Percentiles rank a stretch among this genome's conserved stretches.
Conservation (phyloP, 225 moss, liverwort and hornwort genomes). For the Polytrichum commune region DNA sequence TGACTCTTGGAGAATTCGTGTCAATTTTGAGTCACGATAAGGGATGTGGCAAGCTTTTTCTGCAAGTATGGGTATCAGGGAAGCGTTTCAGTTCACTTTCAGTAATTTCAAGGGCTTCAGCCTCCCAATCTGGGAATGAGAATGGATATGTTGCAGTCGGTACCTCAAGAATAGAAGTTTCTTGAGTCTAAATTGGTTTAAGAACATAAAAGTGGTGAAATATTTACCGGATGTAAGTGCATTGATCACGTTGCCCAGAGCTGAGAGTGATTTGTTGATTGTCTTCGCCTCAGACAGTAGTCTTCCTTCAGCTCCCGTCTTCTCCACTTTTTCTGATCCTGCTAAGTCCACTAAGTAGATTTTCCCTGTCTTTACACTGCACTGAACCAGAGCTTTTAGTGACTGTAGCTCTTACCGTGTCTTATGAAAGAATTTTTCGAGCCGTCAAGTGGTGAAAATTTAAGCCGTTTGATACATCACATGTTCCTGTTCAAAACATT, state of each 20-base stretch:
- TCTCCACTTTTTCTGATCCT: constrained; percentile 65
- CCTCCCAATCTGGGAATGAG: no score
- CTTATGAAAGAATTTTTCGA: no score
- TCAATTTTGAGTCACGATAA: constrained; percentile 67
- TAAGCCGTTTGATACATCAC: no score
- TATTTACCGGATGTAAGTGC: constrained; percentile 30
- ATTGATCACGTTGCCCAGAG: constrained; percentile 44
- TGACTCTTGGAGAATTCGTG: constrained; percentile 66
- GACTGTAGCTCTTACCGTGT: no score
- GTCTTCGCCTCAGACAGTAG: constrained; percentile 33
- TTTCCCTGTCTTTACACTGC: constrained; percentile 59
- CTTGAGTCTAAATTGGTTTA: not conserved
- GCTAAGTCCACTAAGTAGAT: constrained; percentile 61
- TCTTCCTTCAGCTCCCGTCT: constrained; percentile 61
- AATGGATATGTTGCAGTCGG: no score
- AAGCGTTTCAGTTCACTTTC: no score
- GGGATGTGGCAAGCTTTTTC: constrained; percentile 51
- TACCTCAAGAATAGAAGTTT: not conserved
- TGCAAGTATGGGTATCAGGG: constrained; percentile 15
- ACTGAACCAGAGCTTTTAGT: constrained; percentile 1
- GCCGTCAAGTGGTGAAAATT: no score
- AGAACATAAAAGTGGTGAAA: not conserved
- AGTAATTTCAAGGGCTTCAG: no score
- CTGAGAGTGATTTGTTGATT: constrained; percentile 60
- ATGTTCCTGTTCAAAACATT: no score